Base-by-base conservation (phyloP, 108 stramenopile genomes). In the Skeletonema tropicum region DNA sequence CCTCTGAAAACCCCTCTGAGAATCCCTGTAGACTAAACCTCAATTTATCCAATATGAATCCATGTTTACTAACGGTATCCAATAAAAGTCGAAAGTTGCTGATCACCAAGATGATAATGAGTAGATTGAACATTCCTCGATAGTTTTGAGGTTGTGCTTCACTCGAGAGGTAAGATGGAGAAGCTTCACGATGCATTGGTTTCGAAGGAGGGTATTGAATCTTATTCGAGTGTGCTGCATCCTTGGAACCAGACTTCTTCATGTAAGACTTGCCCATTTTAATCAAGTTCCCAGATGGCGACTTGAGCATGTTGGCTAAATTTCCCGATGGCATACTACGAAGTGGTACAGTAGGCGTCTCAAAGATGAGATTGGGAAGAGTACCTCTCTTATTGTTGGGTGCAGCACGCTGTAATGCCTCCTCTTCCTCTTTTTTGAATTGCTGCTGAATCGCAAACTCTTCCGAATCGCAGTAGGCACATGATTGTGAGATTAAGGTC, bases 91-190 rank as follows among this genome's bases (percentile, higher is more conserved):
- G 85, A 81, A 91, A 88, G 52, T 94, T 94, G 41, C 82, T 84
- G 8, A 94, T 76, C n/a, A 87, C 75, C 71, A 94, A 70, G 32
- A 94, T 83, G 17, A 94, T 89, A n/a, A 90, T 57, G 10, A 80
- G 89, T 29, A 94, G 63, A 83, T 94, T 94, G 68, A 92, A 87
- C 38, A 92, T 80, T 5, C 93, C 93, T 12, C 91, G 90, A 61
- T 89, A 94, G 60, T 94, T 94, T 66, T 90, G 91, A 30, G 66
- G 68, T 33, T 74, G 83, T 8, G 83, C 87, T 0, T 55, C 72
- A 32, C 89, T 91, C 33, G 88, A 87, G 2, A 94, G 80, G 52
- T 84, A 88, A 0, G 88, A 89, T 31, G 89, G 85, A 57, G 68
- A 84, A 12, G 86, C 70, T 14, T 52, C 59, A 7, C 89, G 75